A percentile compares a stretch with the other conserved stretches of the same genome.
Evolutionary conservation across 345 rosid genomes (phyloP).

Genomic region (Ceriops tagal): DNA sequence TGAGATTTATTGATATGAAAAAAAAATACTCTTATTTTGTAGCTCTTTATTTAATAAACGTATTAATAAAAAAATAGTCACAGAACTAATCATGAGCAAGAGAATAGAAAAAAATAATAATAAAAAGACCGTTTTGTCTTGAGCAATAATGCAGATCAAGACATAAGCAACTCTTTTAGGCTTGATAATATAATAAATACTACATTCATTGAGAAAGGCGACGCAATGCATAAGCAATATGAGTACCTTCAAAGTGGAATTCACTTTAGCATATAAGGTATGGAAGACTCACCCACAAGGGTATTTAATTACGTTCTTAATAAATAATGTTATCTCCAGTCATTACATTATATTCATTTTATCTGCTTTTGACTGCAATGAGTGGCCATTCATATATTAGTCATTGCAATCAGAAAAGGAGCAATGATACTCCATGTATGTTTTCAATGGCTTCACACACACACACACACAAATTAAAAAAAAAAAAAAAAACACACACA

Average conservation of each 20-base stretch:
- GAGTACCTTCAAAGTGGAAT: background rate
- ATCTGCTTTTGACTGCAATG: too few relatives aligned
- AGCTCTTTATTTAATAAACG: too few relatives aligned
- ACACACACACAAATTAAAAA: conserved; percentile 11
- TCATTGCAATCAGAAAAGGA: conserved; percentile 24
- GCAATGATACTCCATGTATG: background rate
- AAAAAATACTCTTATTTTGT: too few relatives aligned
- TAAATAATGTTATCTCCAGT: conserved; percentile 10
- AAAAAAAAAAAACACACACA: too few relatives aligned
- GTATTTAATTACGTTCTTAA: background rate
- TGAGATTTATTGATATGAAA: too few relatives aligned
- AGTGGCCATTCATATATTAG: too few relatives aligned
- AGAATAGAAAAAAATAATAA: conserved; percentile 1
- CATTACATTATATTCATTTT: background rate
- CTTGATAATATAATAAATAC: too few relatives aligned
- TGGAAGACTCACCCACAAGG: background rate
- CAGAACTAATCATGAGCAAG: conserved; percentile 7
- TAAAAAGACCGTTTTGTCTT: background rate
- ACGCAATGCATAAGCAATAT: too few relatives aligned
- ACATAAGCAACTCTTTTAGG: too few relatives aligned
- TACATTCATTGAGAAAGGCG: too few relatives aligned
- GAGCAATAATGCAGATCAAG: conserved; percentile 15
- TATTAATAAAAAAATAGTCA: background rate
- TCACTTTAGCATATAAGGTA: background rate
- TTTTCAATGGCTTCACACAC: background rate